A percentile compares a stretch with the other conserved stretches of the same genome.
These are phyloP conservation scores for Graphilbum sp. DNA, from an alignment of 2,329 filamentous ascomycete species.

Conservation along the genomic window DNA sequence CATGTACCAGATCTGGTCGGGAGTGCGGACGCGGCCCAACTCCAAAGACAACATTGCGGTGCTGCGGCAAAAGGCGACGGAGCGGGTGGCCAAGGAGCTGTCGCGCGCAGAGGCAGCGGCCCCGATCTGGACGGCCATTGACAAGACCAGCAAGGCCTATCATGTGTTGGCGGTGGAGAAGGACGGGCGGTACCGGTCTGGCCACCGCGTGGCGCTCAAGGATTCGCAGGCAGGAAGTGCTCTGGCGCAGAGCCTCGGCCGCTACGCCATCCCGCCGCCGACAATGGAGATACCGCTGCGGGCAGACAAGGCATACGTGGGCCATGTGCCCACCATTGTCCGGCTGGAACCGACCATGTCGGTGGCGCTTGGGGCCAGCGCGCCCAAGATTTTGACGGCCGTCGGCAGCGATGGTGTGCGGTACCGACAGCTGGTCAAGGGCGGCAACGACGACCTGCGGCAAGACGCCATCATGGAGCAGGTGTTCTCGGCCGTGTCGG, in stretches of 20 bases:
- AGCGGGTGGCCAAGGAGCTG: constrained; percentile 47
- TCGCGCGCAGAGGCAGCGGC: constrained; percentile 32
- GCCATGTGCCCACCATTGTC: constrained; percentile 51
- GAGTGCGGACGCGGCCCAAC: constrained; percentile 51
- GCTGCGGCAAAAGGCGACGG: constrained; percentile 59
- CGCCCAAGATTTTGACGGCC: constrained; percentile 82
- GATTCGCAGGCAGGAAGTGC: constrained; percentile 46
- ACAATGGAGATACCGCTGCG: constrained; percentile 74
- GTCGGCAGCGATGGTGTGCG: constrained; percentile 58
- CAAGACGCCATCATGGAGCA: constrained; percentile 99
- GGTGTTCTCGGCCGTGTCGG: constrained; percentile 91
- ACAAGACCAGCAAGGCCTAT: constrained; percentile 54
- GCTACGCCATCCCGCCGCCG: constrained; percentile 64
- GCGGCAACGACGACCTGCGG: constrained; percentile 85
- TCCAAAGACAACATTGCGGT: constrained; percentile 58
- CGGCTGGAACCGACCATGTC: constrained; percentile 60
- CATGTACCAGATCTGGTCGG: constrained; percentile 91
- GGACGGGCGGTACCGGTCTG: constrained; percentile 50
- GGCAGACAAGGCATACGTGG: constrained; percentile 56
- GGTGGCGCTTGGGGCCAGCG: constrained; percentile 80
- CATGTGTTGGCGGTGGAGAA: constrained; percentile 48
- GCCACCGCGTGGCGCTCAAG: constrained; percentile 37
- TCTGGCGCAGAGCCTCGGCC: constrained; percentile 45
- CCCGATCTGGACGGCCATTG: constrained; percentile 53
- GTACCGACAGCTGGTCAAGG: constrained; percentile 89